Base-by-base conservation (phyloP, 2,329 filamentous ascomycete species). In the Colletotrichum tropicale region DNA sequence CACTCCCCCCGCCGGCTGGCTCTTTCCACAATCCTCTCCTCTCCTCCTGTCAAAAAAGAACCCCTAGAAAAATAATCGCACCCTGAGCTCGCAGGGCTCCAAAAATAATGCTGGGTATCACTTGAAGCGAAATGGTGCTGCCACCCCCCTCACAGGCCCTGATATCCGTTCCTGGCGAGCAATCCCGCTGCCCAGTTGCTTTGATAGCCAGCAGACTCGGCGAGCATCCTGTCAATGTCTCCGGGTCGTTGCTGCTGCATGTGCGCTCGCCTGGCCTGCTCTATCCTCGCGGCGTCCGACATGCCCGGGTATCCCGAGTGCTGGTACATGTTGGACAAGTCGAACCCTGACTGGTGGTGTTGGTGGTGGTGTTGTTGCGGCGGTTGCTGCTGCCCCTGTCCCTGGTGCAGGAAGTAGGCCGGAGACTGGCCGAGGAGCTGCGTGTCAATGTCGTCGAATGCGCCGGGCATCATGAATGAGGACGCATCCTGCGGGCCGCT, bases 391-490 rank as follows among this genome's bases (percentile, higher is more conserved):
- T 82, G 79, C 28, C 80, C 80, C 24, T 83, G 83, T 52, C 84
- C 82, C 58, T 93, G 91, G 62, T 93, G 91, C 84, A 94, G 90
- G 78, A 95, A 87, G 80, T 95, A 96, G 48, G 93, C 91, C 18
- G 94, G 93, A 48, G 95, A 88, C 2, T 93, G 91, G 0, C 92
- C 93, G 74, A 95, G 91, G 15, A 96, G 77, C 77, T 95, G 93
- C 21, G 93, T 94, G 80, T 96, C 94, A 66, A 94, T 90, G 70
- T 94, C 93, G 77, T 93, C 92, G 77, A 90, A 89, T 7, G 89
- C 82, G 24, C 85, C 86, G 5, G 88, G 86, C 75, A 91, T 86
- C 81, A 89, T 91, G 77, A 90, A 90, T 64, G 87, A 86, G 73
- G 85, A 81, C 32, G 77, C 26, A 38, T 86, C 84, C 67, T 82